These are phyloP conservation scores for Russula brevipes DNA, from an alignment of 768 basidiomycete genomes.

Conservation along the genomic window DNA sequence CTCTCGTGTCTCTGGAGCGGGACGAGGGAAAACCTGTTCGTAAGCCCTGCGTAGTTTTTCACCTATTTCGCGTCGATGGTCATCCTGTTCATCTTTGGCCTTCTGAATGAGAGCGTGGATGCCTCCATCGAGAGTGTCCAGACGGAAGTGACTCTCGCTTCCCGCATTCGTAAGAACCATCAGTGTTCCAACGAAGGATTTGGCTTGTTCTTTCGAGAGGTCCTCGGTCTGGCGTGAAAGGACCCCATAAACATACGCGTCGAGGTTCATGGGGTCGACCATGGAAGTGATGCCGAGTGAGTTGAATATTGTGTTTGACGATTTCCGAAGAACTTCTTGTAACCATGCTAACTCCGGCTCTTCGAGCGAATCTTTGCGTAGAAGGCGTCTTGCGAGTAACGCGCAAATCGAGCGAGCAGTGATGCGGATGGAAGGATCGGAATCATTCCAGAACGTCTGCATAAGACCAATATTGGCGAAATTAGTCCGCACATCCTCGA, in stretches of 20 bases:
- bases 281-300: background rate
- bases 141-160: background rate
- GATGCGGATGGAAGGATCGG: too few relatives aligned
- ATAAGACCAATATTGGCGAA: background rate
- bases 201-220: background rate
- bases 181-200: background rate
- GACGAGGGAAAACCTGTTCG: background rate
- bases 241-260: background rate
- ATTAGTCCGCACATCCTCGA: background rate
- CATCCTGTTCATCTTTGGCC: background rate
- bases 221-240: background rate
- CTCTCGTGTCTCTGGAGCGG: background rate
- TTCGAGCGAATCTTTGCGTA: background rate
- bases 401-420: too few relatives aligned
- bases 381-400: background rate
- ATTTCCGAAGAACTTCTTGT: background rate
- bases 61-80: constrained; percentile 10
- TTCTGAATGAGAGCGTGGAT: background rate
- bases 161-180: background rate
- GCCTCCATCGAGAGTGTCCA: background rate
- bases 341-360: background rate
- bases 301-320: background rate
- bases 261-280: background rate
- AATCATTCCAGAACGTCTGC: too few relatives aligned
- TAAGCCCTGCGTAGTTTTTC: background rate